phyloP scores from a whole-genome alignment of 2,329 filamentous ascomycete genomes.

The Ceratocystis eucalypticola region DNA sequence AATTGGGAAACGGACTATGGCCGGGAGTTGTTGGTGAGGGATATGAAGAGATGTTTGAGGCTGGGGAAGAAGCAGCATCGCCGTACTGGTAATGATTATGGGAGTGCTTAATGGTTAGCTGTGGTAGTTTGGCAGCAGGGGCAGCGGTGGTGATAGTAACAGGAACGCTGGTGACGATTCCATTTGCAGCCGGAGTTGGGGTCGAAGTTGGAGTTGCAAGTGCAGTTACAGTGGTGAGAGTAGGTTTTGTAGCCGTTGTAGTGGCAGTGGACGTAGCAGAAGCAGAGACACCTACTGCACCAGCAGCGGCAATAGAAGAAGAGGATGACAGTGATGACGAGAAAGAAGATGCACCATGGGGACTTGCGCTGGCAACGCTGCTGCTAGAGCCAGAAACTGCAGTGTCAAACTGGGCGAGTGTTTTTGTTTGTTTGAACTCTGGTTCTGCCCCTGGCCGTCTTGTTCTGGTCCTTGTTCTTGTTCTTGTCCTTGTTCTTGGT shows the following conservation, averaged over 20 bases:
- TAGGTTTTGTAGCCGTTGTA: neutral
- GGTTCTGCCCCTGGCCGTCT: neutral
- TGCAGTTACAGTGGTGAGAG: neutral
- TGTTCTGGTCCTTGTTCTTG: neutral
- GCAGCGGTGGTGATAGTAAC: neutral
- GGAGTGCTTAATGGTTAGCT: neutral
- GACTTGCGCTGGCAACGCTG: neutral
- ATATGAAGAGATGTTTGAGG: neutral
- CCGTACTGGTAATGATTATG: neutral
- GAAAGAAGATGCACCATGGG: too few relatives aligned
- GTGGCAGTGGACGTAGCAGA: neutral
- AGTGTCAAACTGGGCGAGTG: neutral
- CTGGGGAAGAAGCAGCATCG: neutral
- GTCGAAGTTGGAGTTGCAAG: too few relatives aligned
- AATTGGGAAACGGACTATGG: neutral
- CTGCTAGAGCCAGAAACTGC: neutral
- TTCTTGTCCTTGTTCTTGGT: neutral
- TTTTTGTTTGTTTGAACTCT: neutral
- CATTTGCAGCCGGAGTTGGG: neutral
- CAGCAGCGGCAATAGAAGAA: neutral
- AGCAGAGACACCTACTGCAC: neutral
- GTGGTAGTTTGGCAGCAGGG: neutral
- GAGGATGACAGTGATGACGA: neutral
- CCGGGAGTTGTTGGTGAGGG: slow-evolving; percentile 1
- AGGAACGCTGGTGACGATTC: neutral